These are phyloP conservation scores for Murraya paniculata DNA, from an alignment of 345 rosid species.

Conservation along the genomic window DNA sequence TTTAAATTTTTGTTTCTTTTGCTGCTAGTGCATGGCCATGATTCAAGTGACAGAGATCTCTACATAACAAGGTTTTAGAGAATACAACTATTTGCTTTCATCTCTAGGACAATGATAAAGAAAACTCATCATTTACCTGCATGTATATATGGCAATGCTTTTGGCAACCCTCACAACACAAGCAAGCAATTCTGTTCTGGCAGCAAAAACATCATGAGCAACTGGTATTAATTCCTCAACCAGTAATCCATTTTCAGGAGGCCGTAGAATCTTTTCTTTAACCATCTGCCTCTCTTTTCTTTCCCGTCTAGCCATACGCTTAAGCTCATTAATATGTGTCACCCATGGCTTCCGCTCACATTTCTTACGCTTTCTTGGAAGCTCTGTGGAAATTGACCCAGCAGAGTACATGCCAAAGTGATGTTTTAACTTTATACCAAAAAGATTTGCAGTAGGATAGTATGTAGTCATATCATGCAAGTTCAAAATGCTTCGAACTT, in stretches of 20 bases:
- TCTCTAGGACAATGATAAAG: not conserved
- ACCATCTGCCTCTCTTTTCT: constrained; percentile 34
- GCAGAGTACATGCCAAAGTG: constrained; percentile 20
- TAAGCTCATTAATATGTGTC: constrained; percentile 39
- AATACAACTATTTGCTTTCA: not conserved
- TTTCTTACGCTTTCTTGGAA: constrained; percentile 38
- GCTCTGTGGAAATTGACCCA: constrained; percentile 16
- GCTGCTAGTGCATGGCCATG: not conserved
- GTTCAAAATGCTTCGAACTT: not conserved
- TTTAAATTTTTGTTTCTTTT: not conserved
- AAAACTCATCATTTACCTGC: constrained; percentile 33
- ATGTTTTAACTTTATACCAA: constrained; percentile 10
- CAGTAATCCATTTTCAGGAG: constrained; percentile 50
- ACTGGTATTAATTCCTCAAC: constrained; percentile 40
- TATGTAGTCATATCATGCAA: not conserved
- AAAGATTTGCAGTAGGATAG: constrained; percentile 5
- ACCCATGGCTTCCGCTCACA: constrained; percentile 50
- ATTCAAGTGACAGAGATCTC: not conserved
- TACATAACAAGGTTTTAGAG: not conserved
- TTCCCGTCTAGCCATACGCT: constrained; percentile 34
- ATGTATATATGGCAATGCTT: constrained; percentile 26
- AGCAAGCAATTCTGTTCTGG: constrained; percentile 30
- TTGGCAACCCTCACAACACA: constrained; percentile 34
- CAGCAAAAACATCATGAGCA: constrained; percentile 39
- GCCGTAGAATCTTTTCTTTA: constrained; percentile 34